phyloP scores from a whole-genome alignment of 1,284 basidiomycete genomes.

The Grifola frondosa region DNA sequence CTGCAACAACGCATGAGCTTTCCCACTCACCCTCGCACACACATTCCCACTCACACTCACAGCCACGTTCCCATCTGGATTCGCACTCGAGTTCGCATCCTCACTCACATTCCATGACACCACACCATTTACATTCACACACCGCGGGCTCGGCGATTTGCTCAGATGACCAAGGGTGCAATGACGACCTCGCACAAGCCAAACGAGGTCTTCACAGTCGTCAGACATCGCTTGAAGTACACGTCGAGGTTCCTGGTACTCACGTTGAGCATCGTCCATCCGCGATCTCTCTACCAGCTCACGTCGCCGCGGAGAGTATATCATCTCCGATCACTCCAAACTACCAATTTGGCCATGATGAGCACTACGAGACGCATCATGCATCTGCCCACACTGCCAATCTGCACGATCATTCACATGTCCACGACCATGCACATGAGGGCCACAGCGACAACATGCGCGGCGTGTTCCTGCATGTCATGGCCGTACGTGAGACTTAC shows the following conservation, averaged over 20 bases:
- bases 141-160: too few relatives aligned
- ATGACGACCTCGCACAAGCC: background rate
- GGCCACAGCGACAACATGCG: slow-evolving; percentile 98
- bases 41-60: slow-evolving; percentile 30
- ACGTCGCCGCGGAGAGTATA: slow-evolving; percentile 1
- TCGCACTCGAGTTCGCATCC: slow-evolving; percentile 38
- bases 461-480: slow-evolving; percentile 94
- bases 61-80: slow-evolving; percentile 24
- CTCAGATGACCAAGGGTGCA: too few relatives aligned
- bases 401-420: slow-evolving; percentile 52
- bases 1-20: slow-evolving; percentile 31
- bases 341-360: slow-evolving; percentile 62
- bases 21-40: slow-evolving; percentile 30
- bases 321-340: slow-evolving; percentile 55
- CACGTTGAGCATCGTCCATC: slow-evolving; percentile 14
- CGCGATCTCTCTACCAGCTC: background rate
- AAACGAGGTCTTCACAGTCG: slow-evolving; percentile 11
- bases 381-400: slow-evolving; percentile 49
- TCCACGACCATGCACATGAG: slow-evolving; percentile 59
- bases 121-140: slow-evolving; percentile 16
- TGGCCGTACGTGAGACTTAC: slow-evolving; percentile 62
- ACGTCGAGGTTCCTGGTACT: slow-evolving; percentile 9
- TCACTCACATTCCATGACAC: slow-evolving; percentile 37
- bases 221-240: slow-evolving; percentile 20
- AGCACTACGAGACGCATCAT: slow-evolving; percentile 57